These are phyloP conservation scores for Globisporangium nunn DNA, from an alignment of 352 stramenopile genomes.

Conservation along the genomic window DNA sequence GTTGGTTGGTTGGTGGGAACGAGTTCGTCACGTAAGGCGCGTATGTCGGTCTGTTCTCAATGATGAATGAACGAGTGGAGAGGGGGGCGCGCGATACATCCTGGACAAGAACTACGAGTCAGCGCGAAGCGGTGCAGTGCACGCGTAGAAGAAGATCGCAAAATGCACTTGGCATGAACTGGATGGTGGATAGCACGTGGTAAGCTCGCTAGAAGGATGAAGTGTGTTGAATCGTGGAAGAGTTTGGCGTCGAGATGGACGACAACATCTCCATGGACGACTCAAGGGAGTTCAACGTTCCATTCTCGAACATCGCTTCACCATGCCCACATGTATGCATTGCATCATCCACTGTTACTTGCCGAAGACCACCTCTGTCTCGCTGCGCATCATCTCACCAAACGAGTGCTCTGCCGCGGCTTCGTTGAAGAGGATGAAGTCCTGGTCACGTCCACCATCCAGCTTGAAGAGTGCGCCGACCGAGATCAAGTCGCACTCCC, in stretches of 20 bases:
- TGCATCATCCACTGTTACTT: constrained; percentile 3
- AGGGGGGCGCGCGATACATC: too few relatives aligned
- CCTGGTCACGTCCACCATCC: constrained; percentile 68
- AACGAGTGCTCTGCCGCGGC: constrained; percentile 60
- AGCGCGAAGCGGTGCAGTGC: neutral
- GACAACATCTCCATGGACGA: too few relatives aligned
- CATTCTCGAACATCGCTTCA: too few relatives aligned
- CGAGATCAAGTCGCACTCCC: constrained; percentile 45
- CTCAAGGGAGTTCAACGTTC: too few relatives aligned
- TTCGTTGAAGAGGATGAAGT: constrained; percentile 84
- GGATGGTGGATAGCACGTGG: too few relatives aligned
- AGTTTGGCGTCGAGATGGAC: too few relatives aligned
- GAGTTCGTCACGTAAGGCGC: neutral
- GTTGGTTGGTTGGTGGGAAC: neutral
- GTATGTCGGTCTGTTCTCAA: neutral
- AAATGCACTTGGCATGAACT: neutral
- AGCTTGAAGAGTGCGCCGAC: constrained; percentile 74
- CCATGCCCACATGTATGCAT: neutral
- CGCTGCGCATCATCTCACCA: constrained; percentile 70
- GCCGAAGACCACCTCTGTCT: constrained; percentile 37
- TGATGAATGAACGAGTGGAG: neutral
- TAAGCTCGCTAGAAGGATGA: too few relatives aligned
- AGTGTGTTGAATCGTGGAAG: too few relatives aligned
- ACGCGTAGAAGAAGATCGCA: neutral
- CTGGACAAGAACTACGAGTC: neutral